Evolutionary conservation across 331 rosid genomes (phyloP).

Genomic region (Pyracantha coccinea): DNA sequence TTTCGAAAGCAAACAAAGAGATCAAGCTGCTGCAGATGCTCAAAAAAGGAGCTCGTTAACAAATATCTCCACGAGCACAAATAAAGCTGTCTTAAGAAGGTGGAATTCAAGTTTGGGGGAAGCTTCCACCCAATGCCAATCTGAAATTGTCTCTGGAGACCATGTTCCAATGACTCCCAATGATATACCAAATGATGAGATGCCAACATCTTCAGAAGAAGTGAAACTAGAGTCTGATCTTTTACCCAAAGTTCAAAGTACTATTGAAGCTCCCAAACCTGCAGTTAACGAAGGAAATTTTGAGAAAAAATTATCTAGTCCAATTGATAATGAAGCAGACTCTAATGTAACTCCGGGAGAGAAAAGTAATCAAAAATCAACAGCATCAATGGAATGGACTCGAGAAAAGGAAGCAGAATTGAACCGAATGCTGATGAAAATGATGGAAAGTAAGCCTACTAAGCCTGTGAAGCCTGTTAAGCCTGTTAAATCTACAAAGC

Average conservation of each 20-base stretch:
- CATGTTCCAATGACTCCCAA: conserved; percentile 29
- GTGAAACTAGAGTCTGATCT: conserved; percentile 33
- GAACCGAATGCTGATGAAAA: conserved; percentile 75
- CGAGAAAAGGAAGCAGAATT: conserved; percentile 69
- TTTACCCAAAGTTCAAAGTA: conserved; percentile 26
- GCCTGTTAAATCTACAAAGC: conserved; percentile 31
- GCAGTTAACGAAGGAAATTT: conserved; percentile 32
- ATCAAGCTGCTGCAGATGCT: conserved; percentile 41
- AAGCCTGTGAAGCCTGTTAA: conserved; percentile 18
- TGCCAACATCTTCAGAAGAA: conserved; percentile 25
- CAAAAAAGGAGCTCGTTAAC: conserved; percentile 59
- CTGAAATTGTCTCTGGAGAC: conserved; percentile 46
- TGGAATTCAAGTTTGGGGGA: conserved; percentile 92
- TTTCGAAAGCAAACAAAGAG: conserved; percentile 88
- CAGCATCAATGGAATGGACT: conserved; percentile 70
- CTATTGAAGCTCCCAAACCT: conserved; percentile 25
- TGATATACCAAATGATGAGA: conserved; percentile 26
- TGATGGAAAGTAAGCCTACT: conserved; percentile 48
- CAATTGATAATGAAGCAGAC: conserved; percentile 38
- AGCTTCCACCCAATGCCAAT: conserved; percentile 41
- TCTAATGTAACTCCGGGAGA: conserved; percentile 23
- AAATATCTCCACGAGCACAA: conserved; percentile 48
- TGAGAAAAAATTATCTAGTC: conserved; percentile 32
- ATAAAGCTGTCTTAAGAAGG: conserved; percentile 89
- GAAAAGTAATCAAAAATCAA: conserved; percentile 32